Percentiles rank a stretch among this genome's conserved stretches.
These are phyloP conservation scores for Eimeria tenella DNA, from an alignment of 169 alveolate species.

Conservation along the genomic window DNA sequence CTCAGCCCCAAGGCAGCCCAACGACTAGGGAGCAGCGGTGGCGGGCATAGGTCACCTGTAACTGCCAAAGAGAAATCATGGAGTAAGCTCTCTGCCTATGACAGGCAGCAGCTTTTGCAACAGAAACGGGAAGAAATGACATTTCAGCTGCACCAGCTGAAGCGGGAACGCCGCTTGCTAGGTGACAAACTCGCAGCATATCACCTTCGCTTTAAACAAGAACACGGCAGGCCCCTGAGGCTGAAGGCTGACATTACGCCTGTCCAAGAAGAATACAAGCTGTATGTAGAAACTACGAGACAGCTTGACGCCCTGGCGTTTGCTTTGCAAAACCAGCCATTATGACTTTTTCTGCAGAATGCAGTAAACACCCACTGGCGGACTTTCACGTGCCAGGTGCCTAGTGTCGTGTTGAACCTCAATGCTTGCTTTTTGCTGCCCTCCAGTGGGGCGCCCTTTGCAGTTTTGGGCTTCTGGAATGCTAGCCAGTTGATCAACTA, in stretches of 20 bases:
- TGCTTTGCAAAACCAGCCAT: slow-evolving; percentile 31
- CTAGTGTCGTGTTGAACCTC: no score
- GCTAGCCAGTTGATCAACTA: no score
- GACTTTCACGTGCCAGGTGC: no score
- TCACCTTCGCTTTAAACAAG: slow-evolving; percentile 58
- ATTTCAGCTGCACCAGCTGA: slow-evolving; percentile 65
- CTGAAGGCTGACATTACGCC: slow-evolving; percentile 77
- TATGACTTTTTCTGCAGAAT: not conserved
- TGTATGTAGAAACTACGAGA: slow-evolving; percentile 66
- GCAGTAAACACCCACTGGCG: no score
- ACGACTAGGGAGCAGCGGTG: not conserved
- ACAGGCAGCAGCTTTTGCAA: slow-evolving; percentile 32
- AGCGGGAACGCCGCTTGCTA: slow-evolving; percentile 69
- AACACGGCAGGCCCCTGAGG: slow-evolving; percentile 69
- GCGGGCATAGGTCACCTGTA: slow-evolving; percentile 26
- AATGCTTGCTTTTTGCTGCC: no score
- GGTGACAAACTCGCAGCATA: slow-evolving; percentile 66
- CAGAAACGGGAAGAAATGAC: slow-evolving; percentile 58
- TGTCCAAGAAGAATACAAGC: slow-evolving; percentile 68
- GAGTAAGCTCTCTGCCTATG: slow-evolving; percentile 16
- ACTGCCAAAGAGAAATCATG: not conserved
- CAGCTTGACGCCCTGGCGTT: slow-evolving; percentile 50
- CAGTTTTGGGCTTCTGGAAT: no score
- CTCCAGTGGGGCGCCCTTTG: no score
- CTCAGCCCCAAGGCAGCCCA: slow-evolving; percentile 41